Conservation (phyloP, 208 protist species). For the Acanthamoeba royreba region DNA sequence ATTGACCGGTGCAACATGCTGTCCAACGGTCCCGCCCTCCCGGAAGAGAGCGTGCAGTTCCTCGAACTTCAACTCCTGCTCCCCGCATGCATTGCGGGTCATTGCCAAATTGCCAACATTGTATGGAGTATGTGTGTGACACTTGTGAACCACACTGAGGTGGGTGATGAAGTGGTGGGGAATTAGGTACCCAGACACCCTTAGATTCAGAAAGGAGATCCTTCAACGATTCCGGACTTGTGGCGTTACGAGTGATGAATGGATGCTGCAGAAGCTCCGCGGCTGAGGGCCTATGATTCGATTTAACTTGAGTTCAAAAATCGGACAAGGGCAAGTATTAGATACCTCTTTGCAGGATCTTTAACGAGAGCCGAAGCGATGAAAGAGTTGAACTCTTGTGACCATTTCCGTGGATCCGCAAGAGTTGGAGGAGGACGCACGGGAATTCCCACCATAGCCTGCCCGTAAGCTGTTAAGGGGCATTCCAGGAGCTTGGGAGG, state of each 20-base stretch:
- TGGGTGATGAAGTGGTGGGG: background rate
- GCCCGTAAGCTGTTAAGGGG: background rate
- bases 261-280: background rate
- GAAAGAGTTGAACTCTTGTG: constrained; percentile 33
- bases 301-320: too few relatives aligned
- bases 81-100: too few relatives aligned
- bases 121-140: background rate
- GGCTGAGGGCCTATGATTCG: background rate
- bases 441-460: constrained; percentile 12
- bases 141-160: too few relatives aligned
- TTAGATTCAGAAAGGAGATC: background rate
- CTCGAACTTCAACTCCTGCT: background rate
- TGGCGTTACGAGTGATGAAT: background rate
- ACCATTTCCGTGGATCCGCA: background rate
- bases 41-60: background rate
- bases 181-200: background rate
- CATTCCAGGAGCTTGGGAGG: too few relatives aligned
- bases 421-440: constrained; percentile 6
- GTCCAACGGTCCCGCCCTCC: background rate
- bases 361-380: constrained; percentile 7
- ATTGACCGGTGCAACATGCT: background rate
- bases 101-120: background rate
- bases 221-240: background rate
- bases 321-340: background rate
- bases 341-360: background rate